A percentile compares a stretch with the other conserved stretches of the same genome.
Evolutionary conservation across 2,329 filamentous ascomycete genomes (phyloP).

Genomic region (Claviceps sp.): DNA sequence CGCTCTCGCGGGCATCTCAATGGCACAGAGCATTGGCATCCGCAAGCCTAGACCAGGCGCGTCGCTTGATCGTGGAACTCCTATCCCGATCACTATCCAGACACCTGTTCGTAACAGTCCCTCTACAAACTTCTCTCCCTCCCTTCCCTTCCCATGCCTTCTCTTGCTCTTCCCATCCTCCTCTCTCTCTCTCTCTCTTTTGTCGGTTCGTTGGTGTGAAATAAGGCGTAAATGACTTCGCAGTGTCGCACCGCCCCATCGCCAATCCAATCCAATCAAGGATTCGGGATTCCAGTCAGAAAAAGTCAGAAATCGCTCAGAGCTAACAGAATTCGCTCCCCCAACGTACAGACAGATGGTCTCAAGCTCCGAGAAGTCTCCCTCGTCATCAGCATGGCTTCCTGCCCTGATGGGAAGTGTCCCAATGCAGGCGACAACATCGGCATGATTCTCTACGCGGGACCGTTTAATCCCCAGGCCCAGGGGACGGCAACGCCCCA

Average conservation of each 20-base stretch:
- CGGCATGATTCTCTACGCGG: not conserved
- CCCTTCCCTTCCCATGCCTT: too few relatives aligned
- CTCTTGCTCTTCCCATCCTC: too few relatives aligned
- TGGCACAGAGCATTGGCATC: not conserved
- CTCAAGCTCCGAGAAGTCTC: not conserved
- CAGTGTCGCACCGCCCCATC: too few relatives aligned
- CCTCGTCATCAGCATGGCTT: conserved; percentile 2
- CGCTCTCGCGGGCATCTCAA: not conserved
- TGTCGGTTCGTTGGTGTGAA: too few relatives aligned
- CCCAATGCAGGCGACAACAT: not conserved
- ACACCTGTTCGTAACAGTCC: not conserved
- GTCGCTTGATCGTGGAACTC: not conserved
- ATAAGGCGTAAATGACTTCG: too few relatives aligned
- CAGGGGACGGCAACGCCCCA: not conserved
- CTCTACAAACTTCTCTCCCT: too few relatives aligned
- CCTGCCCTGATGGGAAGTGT: not conserved
- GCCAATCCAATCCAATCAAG: too few relatives aligned
- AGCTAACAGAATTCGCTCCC: not conserved
- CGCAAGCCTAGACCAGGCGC: not conserved
- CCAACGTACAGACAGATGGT: not conserved
- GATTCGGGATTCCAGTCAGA: not conserved
- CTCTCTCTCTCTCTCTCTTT: too few relatives aligned
- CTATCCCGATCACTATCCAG: not conserved
- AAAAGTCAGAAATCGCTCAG: not conserved
- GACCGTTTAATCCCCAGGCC: not conserved